Base-by-base conservation (phyloP, 768 basidiomycete species). In the Podaxis rugospora region DNA sequence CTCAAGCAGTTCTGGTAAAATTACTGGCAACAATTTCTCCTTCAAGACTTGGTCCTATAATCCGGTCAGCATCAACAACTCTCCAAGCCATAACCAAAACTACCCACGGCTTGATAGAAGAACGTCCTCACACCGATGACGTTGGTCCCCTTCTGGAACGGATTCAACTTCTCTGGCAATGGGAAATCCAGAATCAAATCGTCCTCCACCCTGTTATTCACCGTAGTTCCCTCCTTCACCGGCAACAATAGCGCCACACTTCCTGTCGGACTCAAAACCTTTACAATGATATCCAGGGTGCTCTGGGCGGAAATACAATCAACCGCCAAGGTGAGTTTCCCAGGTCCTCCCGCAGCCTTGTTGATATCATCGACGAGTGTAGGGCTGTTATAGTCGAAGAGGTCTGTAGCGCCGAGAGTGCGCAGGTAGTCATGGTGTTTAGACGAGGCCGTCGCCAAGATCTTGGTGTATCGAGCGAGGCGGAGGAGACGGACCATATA, bases 241-340 rank as follows among this genome's bases (percentile, higher is more conserved):
- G 83, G 82, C 50, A 81, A 59, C 25, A 83, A 68, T 16, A 81
- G 56, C 1, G 81, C 81, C 3, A 80, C 70, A 35, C 66, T 76
- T 36, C 76, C 79, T n/a, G 63, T 59, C 3, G 76, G 66, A 51
- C 70, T 71, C 27, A 80, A 68, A 4, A 81, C 66, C 32, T 75
- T 68, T 2, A 75, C 68, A 16, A 84, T 68, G 14, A 67, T 67
- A 3, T 63, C 68, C 56, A 83, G 51, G 0, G 77, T 79, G 2
- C 62, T 63, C 47, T 74, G 69, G 0, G 78, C 67, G n/a, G 76
- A 64, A 55, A 80, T 72, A 57, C 73, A 74, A 64, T 80, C 78
- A 50, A 80, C 46, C 16, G 70, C 75, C n/a, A 74, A 61, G 35
- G 64, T 49, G 2, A 78, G 53, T 60, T 76, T 74, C 16, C 68